These are phyloP conservation scores for Solanum chilense DNA, from an alignment of 257 asterid species.

Conservation along the genomic window DNA sequence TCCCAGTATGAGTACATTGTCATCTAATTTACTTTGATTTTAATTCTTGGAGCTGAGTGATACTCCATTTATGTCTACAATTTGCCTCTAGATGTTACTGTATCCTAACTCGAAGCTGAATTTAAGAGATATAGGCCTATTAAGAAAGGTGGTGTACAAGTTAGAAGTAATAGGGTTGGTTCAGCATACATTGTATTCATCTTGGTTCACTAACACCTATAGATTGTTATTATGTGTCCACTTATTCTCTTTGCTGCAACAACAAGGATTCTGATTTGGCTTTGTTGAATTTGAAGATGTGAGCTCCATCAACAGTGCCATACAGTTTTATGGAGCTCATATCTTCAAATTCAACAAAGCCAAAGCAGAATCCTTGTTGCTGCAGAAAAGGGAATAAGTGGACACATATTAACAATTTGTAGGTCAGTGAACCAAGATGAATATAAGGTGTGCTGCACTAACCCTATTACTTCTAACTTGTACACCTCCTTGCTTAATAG, in stretches of 20 bases:
- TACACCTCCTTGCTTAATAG: slow-evolving; percentile 65
- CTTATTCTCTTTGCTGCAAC: slow-evolving; percentile 23
- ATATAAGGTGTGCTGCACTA: slow-evolving; percentile 3
- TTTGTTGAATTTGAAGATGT: slow-evolving; percentile 72
- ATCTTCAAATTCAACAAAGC: slow-evolving; percentile 76
- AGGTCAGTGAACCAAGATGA: not conserved
- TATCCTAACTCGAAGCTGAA: slow-evolving; percentile 54
- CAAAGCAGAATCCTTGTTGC: slow-evolving; percentile 75
- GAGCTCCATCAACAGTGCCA: slow-evolving; percentile 66
- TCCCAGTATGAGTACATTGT: not conserved
- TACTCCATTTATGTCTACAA: slow-evolving; percentile 74
- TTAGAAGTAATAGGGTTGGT: slow-evolving; percentile 66
- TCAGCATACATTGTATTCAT: not conserved
- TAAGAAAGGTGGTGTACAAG: slow-evolving; percentile 76
- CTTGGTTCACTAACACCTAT: not conserved
- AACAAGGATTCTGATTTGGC: slow-evolving; percentile 75
- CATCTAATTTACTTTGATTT: not conserved
- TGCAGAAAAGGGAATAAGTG: slow-evolving; percentile 13
- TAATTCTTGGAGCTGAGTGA: slow-evolving; percentile 44
- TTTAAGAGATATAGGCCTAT: slow-evolving; percentile 67
- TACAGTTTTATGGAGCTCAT: slow-evolving; percentile 75
- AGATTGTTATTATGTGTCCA: not conserved
- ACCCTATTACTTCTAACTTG: slow-evolving; percentile 88
- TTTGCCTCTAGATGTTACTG: slow-evolving; percentile 56
- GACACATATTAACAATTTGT: not conserved